A percentile compares a stretch with the other conserved stretches of the same genome.
Conservation (phyloP, 495 filamentous ascomycete genomes). For the Annulohypoxylon bovei region DNA sequence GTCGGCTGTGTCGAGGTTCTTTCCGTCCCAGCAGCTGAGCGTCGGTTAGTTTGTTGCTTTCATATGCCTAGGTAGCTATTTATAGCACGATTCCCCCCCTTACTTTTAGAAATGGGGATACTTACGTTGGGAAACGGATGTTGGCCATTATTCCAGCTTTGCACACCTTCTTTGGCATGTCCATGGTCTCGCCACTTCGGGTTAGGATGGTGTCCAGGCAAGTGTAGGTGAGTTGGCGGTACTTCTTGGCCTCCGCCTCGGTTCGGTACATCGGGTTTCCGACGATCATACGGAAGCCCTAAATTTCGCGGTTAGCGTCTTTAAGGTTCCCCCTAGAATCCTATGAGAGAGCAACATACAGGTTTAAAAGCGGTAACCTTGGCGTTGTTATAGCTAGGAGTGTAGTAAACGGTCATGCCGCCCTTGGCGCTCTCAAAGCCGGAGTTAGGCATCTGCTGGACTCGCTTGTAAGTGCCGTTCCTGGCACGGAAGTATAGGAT, state of each 20-base stretch:
- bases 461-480: constrained; percentile 48
- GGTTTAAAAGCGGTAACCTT: constrained; percentile 52
- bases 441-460: constrained; percentile 44
- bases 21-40: constrained; percentile 47
- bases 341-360: constrained; percentile 19
- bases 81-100: too few species aligned
- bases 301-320: constrained; percentile 4
- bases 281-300: constrained; percentile 58
- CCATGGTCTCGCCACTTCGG: constrained; percentile 42
- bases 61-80: too few species aligned
- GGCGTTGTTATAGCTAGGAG: constrained; percentile 34
- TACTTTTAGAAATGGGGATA: neutral
- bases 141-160: constrained; percentile 53
- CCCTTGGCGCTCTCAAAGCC: constrained; percentile 42
- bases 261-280: constrained; percentile 49
- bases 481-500: constrained; percentile 48
- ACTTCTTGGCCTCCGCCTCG: constrained; percentile 35
- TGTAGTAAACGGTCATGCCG: constrained; percentile 50
- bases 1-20: constrained; percentile 49
- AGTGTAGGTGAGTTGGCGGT: constrained; percentile 47
- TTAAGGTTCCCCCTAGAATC: neutral
- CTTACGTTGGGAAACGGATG: constrained; percentile 48
- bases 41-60: neutral
- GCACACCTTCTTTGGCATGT: constrained; percentile 50
- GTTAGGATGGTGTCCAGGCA: constrained; percentile 44